These are phyloP conservation scores for Candida dubliniensis DNA, from an alignment of 1,139 yeast genomes.

Conservation along the genomic window DNA sequence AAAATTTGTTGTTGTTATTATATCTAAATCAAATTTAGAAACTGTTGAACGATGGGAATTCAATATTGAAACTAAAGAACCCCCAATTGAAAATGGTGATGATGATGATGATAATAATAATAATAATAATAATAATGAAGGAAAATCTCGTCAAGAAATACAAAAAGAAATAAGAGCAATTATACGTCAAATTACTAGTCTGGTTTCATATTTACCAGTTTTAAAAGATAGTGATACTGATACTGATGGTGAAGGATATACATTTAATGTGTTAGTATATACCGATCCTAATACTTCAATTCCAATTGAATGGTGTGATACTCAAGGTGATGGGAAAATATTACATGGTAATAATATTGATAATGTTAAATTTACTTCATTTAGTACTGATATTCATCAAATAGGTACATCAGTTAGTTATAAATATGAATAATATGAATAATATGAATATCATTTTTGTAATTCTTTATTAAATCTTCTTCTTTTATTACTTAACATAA, in stretches of 20 bases:
- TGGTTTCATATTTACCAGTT: conserved; percentile 81
- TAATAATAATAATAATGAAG: conserved; percentile 6
- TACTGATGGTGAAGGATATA: conserved; percentile 59
- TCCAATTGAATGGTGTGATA: conserved; percentile 86
- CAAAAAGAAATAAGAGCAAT: conserved; percentile 81
- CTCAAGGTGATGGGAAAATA: conserved; percentile 56
- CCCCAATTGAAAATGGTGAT: conserved; percentile 2
- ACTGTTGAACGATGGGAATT: conserved; percentile 89
- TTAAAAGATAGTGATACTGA: too few relatives aligned
- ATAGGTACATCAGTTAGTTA: conserved; percentile 81
- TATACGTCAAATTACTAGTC: conserved; percentile 85
- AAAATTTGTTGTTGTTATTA: conserved; percentile 68
- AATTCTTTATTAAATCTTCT: conserved; percentile 39
- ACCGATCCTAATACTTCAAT: conserved; percentile 65
- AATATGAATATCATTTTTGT: conserved; percentile 1
- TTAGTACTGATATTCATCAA: conserved; percentile 67
- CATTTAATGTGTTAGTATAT: conserved; percentile 85
- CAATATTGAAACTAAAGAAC: conserved; percentile 48
- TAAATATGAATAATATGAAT: conserved; percentile 27
- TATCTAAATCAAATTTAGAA: conserved; percentile 66
- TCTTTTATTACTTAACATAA: conserved; percentile 53
- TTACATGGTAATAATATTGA: conserved; percentile 58
- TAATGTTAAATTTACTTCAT: conserved; percentile 66
- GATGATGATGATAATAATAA: background rate
- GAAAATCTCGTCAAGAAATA: conserved; percentile 49